These are phyloP conservation scores for Pythium rishiriense DNA, from an alignment of 352 stramenopile genomes.

Conservation along the genomic window DNA sequence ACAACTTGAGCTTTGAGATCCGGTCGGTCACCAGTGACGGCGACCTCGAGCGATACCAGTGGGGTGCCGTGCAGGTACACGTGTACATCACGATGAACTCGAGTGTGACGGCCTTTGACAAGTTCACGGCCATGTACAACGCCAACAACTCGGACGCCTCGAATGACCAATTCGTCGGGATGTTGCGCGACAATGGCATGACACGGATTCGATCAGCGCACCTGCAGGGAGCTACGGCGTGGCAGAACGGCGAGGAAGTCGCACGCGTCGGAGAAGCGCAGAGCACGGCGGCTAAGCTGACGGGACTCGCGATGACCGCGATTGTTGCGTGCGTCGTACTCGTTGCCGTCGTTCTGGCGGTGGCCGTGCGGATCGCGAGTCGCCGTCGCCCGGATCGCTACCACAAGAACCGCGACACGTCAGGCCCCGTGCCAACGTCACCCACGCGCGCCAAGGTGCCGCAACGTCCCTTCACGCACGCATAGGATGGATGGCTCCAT, in stretches of 20 bases:
- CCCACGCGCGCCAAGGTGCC: constrained; percentile 28
- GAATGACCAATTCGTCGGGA: constrained; percentile 30
- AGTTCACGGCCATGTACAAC: constrained; percentile 42
- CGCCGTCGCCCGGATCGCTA: constrained; percentile 22
- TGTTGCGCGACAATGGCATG: constrained; percentile 34
- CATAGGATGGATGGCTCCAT: constrained; percentile 11
- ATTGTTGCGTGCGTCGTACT: constrained; percentile 36
- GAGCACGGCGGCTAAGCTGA: constrained; percentile 14
- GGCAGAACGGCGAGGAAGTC: constrained; percentile 39
- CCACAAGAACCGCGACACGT: constrained; percentile 24
- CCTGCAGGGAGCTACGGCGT: constrained; percentile 38
- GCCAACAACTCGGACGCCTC: constrained; percentile 29
- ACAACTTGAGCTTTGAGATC: constrained; percentile 36
- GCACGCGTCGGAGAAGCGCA: constrained; percentile 34
- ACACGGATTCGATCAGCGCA: constrained; percentile 36
- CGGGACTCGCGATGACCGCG: constrained; percentile 28
- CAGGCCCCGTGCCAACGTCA: constrained; percentile 24
- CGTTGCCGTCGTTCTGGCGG: constrained; percentile 32
- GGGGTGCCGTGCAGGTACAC: constrained; percentile 37
- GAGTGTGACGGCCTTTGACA: constrained; percentile 39
- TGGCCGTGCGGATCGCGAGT: constrained; percentile 35
- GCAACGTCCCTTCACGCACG: constrained; percentile 38
- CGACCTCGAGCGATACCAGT: constrained; percentile 35
- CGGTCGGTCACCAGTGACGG: constrained; percentile 32
- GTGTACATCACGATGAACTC: constrained; percentile 41